Conservation (phyloP, 371 early-diverging fungal genomes). For the Mortierella sp. region DNA sequence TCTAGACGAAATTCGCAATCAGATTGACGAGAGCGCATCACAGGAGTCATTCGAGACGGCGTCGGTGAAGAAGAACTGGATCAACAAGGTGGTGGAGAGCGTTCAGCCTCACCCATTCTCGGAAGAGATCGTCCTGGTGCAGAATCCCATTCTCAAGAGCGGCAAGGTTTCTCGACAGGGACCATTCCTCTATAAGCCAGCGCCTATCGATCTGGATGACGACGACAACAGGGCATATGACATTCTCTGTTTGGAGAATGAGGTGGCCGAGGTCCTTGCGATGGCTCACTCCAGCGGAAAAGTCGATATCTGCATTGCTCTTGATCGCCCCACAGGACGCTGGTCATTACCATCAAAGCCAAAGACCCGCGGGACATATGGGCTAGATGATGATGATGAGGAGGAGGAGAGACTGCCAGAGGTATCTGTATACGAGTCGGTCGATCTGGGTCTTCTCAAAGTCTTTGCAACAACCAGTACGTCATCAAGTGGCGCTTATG, state of each 20-base stretch:
- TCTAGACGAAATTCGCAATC: constrained; percentile 31
- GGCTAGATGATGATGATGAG: constrained; percentile 1
- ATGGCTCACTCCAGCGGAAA: constrained; percentile 60
- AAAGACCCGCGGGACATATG: constrained; percentile 11
- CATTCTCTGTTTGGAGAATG: constrained; percentile 56
- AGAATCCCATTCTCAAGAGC: constrained; percentile 27
- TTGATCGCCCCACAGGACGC: constrained; percentile 46
- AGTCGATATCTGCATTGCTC: constrained; percentile 57
- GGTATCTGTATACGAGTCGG: constrained; percentile 57
- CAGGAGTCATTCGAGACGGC: background rate
- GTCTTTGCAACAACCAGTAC: constrained; percentile 32
- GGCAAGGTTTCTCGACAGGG: constrained; percentile 48
- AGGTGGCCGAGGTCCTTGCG: constrained; percentile 53
- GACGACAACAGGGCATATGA: constrained; percentile 58
- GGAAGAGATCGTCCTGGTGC: constrained; percentile 37
- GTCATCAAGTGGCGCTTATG: constrained; percentile 26
- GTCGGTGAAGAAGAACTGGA: constrained; percentile 31
- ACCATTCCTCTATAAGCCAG: constrained; percentile 61
- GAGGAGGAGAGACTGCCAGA: constrained; percentile 31
- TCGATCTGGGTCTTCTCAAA: constrained; percentile 54
- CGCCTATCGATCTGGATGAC: constrained; percentile 55
- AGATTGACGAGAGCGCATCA: background rate
- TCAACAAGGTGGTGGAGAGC: constrained; percentile 51
- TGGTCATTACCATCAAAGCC: constrained; percentile 37
- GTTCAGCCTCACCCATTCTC: constrained; percentile 32